Conservation (phyloP, 306 rosid species). For the Begonia peltatifolia region DNA sequence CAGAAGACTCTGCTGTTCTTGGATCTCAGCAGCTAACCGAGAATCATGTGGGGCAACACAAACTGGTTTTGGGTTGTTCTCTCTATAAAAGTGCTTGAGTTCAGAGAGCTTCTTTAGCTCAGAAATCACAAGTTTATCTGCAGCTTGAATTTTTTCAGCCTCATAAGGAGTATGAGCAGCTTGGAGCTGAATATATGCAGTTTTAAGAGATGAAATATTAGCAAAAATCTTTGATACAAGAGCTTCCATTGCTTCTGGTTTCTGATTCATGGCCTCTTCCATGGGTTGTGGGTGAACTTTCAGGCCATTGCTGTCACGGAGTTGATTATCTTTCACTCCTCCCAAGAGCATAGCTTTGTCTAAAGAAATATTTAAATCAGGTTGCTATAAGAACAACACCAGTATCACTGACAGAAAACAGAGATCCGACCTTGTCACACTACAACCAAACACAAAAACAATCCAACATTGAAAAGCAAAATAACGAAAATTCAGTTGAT, state of each 20-base stretch:
- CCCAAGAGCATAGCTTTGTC: conserved; percentile 88
- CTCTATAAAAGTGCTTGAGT: conserved; percentile 93
- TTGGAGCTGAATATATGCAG: conserved; percentile 95
- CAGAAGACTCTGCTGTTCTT: conserved; percentile 89
- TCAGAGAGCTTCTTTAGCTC: conserved; percentile 91
- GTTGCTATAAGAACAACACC: conserved; percentile 33
- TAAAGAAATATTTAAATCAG: conserved; percentile 27
- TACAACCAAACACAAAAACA: background rate
- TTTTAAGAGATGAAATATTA: conserved; percentile 73
- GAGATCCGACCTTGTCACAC: background rate
- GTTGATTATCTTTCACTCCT: conserved; percentile 80
- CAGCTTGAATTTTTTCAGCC: conserved; percentile 88
- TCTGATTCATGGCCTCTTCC: conserved; percentile 96
- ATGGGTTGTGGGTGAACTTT: conserved; percentile 99
- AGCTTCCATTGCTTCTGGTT: conserved; percentile 82
- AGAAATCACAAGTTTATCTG: conserved; percentile 78
- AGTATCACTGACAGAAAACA: background rate
- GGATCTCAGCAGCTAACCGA: conserved; percentile 98
- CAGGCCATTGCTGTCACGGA: conserved; percentile 85
- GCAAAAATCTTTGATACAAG: conserved; percentile 68
- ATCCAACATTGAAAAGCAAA: background rate
- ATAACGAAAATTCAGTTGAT: background rate
- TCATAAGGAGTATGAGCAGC: conserved; percentile 97
- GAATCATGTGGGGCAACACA: conserved; percentile 92
- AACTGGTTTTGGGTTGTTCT: conserved; percentile 88